Conservation (phyloP, 1,284 basidiomycete genomes). For the Pseudozyma sp. region DNA sequence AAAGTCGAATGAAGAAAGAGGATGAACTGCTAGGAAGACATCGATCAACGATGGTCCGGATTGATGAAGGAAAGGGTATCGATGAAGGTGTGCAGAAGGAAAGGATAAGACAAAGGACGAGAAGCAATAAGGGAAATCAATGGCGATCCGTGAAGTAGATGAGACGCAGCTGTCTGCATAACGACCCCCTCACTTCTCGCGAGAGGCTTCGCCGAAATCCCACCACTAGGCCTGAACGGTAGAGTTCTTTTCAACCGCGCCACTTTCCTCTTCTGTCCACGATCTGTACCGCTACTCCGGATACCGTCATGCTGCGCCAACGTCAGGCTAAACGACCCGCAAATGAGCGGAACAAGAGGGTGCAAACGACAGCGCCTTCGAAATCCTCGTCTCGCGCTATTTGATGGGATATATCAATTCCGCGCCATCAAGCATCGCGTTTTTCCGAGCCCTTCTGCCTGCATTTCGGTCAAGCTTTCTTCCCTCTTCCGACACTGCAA, state of each 20-base stretch:
- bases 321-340: no score
- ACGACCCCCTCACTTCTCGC: no score
- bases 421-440: not conserved
- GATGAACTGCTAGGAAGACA: conserved; percentile 4
- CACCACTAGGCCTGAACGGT: not conserved
- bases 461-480: not conserved
- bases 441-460: not conserved
- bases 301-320: not conserved
- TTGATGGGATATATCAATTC: conserved; percentile 38
- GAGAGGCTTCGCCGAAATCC: no score
- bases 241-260: conserved; percentile 19
- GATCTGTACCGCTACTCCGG: no score
- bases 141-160: no score
- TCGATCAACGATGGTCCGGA: conserved; percentile 30
- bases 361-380: no score
- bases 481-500: not conserved
- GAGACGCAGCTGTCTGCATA: no score
- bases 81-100: no score
- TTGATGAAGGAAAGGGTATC: not conserved
- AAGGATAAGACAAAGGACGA: not conserved
- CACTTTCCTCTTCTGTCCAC: not conserved
- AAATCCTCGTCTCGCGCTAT: conserved; percentile 16
- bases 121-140: not conserved
- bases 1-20: not conserved
- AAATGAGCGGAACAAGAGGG: no score